phyloP scores from a whole-genome alignment of 140 eudicot genomes.

The Stevia rebaudiana region DNA sequence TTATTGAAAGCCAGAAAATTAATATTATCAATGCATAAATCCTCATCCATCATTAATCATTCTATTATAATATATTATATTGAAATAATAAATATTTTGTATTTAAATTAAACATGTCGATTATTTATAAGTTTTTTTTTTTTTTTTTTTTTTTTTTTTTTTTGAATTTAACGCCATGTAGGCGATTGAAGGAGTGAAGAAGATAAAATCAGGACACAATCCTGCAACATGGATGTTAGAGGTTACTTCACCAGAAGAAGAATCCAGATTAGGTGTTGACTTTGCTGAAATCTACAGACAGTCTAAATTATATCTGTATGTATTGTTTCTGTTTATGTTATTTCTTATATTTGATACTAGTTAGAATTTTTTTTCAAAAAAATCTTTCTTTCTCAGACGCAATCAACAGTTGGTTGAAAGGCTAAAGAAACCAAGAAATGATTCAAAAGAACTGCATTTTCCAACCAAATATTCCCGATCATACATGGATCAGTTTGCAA shows the following conservation, averaged over 20 bases:
- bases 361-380: neutral
- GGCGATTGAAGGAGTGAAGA: slow-evolving; percentile 81
- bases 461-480: slow-evolving; percentile 78
- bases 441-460: slow-evolving; percentile 73
- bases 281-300: slow-evolving; percentile 81
- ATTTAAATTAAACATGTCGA: too few species aligned
- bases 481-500: slow-evolving; percentile 56
- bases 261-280: slow-evolving; percentile 70
- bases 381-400: slow-evolving; percentile 41
- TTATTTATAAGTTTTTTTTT: too few species aligned
- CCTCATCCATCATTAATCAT: neutral
- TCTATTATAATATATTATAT: neutral
- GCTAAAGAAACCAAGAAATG: slow-evolving; percentile 59
- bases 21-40: neutral
- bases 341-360: neutral
- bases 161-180: too few species aligned
- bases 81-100: neutral
- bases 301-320: slow-evolving; percentile 71
- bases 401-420: slow-evolving; percentile 76
- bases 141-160: too few species aligned
- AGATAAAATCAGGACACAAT: slow-evolving; percentile 71
- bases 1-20: neutral
- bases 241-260: slow-evolving; percentile 80
- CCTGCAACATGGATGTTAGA: slow-evolving; percentile 99
- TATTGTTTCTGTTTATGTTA: slow-evolving; percentile 8